These are phyloP conservation scores for Tuber aestivum DNA, from an alignment of 495 filamentous ascomycete genomes.

Conservation along the genomic window DNA sequence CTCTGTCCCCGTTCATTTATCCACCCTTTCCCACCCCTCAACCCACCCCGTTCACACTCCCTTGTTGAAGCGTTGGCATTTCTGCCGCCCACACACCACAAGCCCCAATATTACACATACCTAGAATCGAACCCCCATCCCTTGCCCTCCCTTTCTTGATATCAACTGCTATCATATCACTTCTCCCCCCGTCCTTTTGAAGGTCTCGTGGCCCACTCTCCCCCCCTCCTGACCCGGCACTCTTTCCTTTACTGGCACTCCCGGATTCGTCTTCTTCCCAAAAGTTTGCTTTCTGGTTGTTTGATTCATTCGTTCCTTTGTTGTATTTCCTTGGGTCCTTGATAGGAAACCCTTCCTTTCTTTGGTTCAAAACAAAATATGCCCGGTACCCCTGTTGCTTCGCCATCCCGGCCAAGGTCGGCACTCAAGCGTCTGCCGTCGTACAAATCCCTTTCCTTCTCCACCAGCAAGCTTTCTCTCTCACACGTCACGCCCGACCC, in stretches of 20 bases:
- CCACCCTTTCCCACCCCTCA: background rate
- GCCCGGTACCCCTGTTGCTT: slow-evolving; percentile 24
- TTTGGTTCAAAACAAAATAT: slow-evolving; percentile 26
- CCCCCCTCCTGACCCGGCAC: background rate
- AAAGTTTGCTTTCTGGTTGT: background rate
- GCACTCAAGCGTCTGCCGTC: slow-evolving; percentile 33
- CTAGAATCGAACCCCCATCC: background rate
- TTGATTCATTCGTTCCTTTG: background rate
- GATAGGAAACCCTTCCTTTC: slow-evolving; percentile 35
- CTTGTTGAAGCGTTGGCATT: background rate
- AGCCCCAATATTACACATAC: background rate
- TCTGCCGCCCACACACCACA: slow-evolving; percentile 3
- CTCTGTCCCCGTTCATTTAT: slow-evolving; percentile 1
- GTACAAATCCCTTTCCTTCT: slow-evolving; percentile 37
- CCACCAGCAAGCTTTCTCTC: slow-evolving; percentile 32
- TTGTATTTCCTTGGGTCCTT: background rate
- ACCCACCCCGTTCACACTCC: background rate
- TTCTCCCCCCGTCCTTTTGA: slow-evolving; percentile 1
- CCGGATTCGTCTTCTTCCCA: background rate
- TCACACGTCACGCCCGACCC: slow-evolving; percentile 34
- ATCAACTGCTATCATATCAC: background rate
- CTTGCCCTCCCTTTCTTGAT: background rate
- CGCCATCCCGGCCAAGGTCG: slow-evolving; percentile 33
- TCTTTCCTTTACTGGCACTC: background rate
- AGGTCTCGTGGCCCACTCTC: background rate